phyloP scores from a whole-genome alignment of 345 rosid genomes.

The Eucalyptus camaldulensis region DNA sequence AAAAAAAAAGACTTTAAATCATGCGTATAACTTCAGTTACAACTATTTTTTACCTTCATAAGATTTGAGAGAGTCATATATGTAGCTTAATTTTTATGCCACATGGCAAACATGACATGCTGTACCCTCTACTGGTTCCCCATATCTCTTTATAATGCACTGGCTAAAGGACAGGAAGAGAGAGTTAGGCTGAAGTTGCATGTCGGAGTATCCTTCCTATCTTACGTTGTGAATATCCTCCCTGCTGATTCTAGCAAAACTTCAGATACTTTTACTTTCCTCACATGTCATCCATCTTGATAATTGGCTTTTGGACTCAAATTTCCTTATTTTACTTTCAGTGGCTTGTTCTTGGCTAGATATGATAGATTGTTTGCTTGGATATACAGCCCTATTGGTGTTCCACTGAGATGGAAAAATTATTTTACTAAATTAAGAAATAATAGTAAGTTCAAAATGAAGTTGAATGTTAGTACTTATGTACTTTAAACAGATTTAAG shows the following conservation, averaged over 20 bases:
- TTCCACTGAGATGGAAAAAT: neutral
- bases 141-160: neutral
- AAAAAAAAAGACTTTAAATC: neutral
- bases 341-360: neutral
- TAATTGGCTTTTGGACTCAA: neutral
- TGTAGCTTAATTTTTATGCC: neutral
- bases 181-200: neutral
- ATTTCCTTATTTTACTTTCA: neutral
- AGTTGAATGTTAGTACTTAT: neutral
- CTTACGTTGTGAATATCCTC: neutral
- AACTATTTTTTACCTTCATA: neutral
- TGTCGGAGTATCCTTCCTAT: neutral
- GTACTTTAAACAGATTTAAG: neutral
- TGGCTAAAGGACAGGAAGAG: neutral
- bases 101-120: neutral
- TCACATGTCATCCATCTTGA: neutral
- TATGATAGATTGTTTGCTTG: neutral
- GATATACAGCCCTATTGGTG: neutral
- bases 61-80: neutral
- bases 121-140: neutral
- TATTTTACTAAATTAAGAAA: neutral
- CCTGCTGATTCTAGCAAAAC: neutral
- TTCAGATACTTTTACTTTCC: neutral
- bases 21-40: neutral
- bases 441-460: neutral